phyloP scores from a whole-genome alignment of 805 yeast genomes.

The Blastobotrys mokoenaii region DNA sequence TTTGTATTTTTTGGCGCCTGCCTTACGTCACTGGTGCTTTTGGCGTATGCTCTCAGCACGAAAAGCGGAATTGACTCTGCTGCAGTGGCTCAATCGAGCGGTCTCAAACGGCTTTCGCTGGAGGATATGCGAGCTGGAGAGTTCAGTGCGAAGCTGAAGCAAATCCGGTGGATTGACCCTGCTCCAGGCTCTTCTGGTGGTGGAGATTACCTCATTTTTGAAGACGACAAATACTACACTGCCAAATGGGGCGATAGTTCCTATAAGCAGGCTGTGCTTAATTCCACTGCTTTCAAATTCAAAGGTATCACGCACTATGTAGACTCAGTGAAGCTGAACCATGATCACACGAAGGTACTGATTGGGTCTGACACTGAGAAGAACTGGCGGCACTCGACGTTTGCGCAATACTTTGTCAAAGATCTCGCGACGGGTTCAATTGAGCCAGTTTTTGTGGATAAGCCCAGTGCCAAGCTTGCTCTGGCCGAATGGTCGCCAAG shows the following conservation, averaged over 20 bases:
- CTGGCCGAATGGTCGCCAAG: slow-evolving; percentile 70
- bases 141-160: slow-evolving; percentile 43
- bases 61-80: no score
- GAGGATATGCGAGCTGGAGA: slow-evolving; percentile 44
- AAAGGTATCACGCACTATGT: slow-evolving; percentile 34
- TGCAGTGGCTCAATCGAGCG: no score
- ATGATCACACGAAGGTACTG: slow-evolving; percentile 41
- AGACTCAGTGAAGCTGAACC: slow-evolving; percentile 37
- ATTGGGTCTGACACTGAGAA: slow-evolving; percentile 41
- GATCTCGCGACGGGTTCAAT: slow-evolving; percentile 36
- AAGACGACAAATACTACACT: slow-evolving; percentile 27
- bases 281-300: slow-evolving; percentile 30
- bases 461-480: slow-evolving; percentile 30
- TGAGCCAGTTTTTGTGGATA: slow-evolving; percentile 23
- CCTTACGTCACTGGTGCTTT: not conserved
- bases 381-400: slow-evolving; percentile 66
- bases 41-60: not conserved
- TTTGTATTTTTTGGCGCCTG: not conserved
- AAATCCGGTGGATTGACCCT: slow-evolving; percentile 62
- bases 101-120: slow-evolving; percentile 27
- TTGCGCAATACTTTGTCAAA: slow-evolving; percentile 53
- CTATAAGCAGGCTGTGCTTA: slow-evolving; percentile 6
- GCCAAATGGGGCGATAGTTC: slow-evolving; percentile 36
- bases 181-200: slow-evolving; percentile 37
- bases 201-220: slow-evolving; percentile 53